A percentile compares a stretch with the other conserved stretches of the same genome.
Evolutionary conservation across 1,139 yeast genomes (phyloP).

Genomic region (Starmera stellimalicola): DNA sequence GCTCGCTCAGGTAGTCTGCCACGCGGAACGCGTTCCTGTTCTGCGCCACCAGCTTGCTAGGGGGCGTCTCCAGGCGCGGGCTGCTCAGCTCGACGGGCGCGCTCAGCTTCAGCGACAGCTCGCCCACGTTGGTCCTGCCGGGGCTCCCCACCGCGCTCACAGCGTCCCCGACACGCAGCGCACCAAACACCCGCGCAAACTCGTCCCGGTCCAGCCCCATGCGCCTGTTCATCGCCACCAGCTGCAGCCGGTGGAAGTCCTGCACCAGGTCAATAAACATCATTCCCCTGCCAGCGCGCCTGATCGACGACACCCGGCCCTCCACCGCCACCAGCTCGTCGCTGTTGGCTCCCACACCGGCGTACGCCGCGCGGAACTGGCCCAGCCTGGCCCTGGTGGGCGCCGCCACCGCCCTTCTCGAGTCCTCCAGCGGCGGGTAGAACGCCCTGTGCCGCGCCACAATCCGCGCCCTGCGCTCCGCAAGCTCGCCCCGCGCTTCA

Average conservation of each 20-base stretch:
- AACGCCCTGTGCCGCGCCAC: no score
- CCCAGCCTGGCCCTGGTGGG: no score
- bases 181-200: constrained; percentile 36
- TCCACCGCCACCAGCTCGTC: constrained; percentile 25
- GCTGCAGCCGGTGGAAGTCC: constrained; percentile 46
- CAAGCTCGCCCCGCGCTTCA: no score
- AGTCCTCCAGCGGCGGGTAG: no score
- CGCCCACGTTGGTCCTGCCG: constrained; percentile 69
- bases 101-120: constrained; percentile 59
- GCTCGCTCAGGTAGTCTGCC: constrained; percentile 61
- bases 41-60: constrained; percentile 49
- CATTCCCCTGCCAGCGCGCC: constrained; percentile 60
- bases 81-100: constrained; percentile 42
- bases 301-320: constrained; percentile 48
- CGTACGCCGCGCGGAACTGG: no score
- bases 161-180: constrained; percentile 63
- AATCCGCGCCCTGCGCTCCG: no score
- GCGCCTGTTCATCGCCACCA: constrained; percentile 47
- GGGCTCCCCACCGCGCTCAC: constrained; percentile 60
- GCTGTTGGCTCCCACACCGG: no score
- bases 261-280: constrained; percentile 59
- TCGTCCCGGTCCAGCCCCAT: constrained; percentile 30
- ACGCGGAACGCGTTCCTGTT: constrained; percentile 62
- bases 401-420: no score
- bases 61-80: constrained; percentile 66